These are phyloP conservation scores for Colletotrichum siamense DNA, from an alignment of 2,329 filamentous ascomycete genomes.

Conservation along the genomic window DNA sequence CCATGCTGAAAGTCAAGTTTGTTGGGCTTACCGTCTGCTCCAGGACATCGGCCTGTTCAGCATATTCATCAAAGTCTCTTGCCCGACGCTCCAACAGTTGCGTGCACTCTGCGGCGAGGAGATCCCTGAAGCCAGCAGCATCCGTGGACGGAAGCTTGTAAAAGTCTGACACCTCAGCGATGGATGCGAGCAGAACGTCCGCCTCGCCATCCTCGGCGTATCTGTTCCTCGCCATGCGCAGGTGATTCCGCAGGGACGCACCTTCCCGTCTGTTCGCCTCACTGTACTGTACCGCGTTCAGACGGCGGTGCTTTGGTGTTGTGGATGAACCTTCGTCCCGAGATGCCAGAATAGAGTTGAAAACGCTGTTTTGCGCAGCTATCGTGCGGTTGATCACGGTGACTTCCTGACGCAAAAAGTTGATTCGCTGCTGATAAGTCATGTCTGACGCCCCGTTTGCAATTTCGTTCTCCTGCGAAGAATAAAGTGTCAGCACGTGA, in stretches of 20 bases:
- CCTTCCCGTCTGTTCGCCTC: neutral
- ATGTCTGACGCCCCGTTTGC: constrained; percentile 43
- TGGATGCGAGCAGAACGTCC: neutral
- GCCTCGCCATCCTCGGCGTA: constrained; percentile 1
- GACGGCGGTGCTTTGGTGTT: constrained; percentile 20
- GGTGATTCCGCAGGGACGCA: neutral
- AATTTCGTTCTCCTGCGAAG: constrained; percentile 42
- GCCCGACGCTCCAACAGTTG: constrained; percentile 40
- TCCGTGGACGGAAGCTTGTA: constrained; percentile 22
- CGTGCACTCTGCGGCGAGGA: constrained; percentile 44
- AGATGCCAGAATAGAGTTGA: constrained; percentile 27
- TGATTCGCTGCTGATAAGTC: constrained; percentile 45
- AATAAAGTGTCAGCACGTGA: constrained; percentile 21
- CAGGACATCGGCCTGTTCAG: constrained; percentile 28
- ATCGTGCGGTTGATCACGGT: constrained; percentile 40
- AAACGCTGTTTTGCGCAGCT: constrained; percentile 34
- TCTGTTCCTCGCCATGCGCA: constrained; percentile 1
- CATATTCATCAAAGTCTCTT: constrained; percentile 33
- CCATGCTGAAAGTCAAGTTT: neutral
- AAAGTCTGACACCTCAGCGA: constrained; percentile 19
- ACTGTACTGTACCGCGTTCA: constrained; percentile 19
- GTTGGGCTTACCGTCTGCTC: constrained; percentile 28
- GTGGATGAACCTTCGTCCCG: neutral
- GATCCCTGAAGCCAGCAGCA: constrained; percentile 23
- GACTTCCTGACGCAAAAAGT: constrained; percentile 46